Evolutionary conservation across 2,329 filamentous ascomycete genomes (phyloP), one percentile per base, ranked within the genome.

Genomic region (Colletotrichum truncatum): DNA sequence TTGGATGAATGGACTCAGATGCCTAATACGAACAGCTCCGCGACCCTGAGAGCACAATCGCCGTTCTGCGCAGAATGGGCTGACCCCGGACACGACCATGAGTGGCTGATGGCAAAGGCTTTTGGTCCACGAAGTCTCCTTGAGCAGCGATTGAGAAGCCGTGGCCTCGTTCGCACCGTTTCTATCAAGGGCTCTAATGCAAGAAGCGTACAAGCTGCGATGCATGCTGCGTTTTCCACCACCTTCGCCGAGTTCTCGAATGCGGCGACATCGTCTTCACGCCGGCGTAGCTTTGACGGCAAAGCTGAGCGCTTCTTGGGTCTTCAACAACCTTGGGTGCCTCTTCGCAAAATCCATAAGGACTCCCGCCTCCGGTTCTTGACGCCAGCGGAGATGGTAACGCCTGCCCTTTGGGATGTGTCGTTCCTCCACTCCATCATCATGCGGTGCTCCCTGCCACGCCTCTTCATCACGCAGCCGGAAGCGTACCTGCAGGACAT

Each of bases 401-500:
- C 90, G 1, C 87, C 91, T 0, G 85, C 89, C 1, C 77, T 89
- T 3, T 95, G 92, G 92, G 87, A 89, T 54, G 87, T 89, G 3
- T 82, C 87, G 9, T 94, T 94, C 67, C 82, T 95, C 26, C 84
- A 84, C 52, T 89, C 90, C 49, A 87, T 94, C 36, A 86, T 92
- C 71, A 94, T 94, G 92, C 88, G 90, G 71, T 85, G 88, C 28
- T 84, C 86, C 9, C 84, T 86, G 67, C 88, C 89, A 67, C 85
- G 92, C 8, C 84, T 95, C 11, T 95, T 92, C 76, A 84, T 94
- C 63, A 95, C 92, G 1, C 90, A 93, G 64, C 87, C 89, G 4
- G 89, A 91, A 69, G 90, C 90, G 1, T 95, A 95, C 69, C 78
- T 92, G 3, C 92, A 95, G 72, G 86, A 89, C 66, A 75, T 79